Conservation (phyloP, 495 filamentous ascomycete species). For the Penicillium herquei region DNA sequence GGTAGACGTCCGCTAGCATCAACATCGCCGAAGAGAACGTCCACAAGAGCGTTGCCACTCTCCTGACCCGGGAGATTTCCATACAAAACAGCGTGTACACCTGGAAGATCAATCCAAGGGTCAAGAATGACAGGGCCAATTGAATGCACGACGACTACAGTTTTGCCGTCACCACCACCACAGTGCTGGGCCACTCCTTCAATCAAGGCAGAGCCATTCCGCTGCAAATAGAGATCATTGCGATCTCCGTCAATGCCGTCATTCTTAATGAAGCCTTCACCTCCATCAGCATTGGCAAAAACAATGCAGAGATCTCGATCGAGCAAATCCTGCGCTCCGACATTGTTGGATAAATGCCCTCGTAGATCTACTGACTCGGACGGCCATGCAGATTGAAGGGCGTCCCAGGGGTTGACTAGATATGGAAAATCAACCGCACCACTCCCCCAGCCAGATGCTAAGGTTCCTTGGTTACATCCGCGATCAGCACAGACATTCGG, state of each 20-base stretch:
- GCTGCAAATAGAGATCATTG: constrained; percentile 75
- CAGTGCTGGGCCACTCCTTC: constrained; percentile 69
- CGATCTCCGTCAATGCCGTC: constrained; percentile 74
- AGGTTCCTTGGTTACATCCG: constrained; percentile 77
- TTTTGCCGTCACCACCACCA: constrained; percentile 61
- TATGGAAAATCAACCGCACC: constrained; percentile 88
- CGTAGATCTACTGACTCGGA: constrained; percentile 57
- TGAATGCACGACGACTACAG: constrained; percentile 85
- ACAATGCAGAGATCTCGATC: constrained; percentile 66
- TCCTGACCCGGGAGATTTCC: constrained; percentile 91
- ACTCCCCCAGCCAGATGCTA: constrained; percentile 87
- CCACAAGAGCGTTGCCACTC: constrained; percentile 78
- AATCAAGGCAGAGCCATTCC: constrained; percentile 73
- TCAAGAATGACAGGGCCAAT: constrained; percentile 87
- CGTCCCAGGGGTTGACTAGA: constrained; percentile 67
- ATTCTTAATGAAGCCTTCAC: constrained; percentile 63
- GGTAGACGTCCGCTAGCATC: constrained; percentile 87
- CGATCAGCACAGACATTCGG: constrained; percentile 77
- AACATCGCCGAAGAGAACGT: constrained; percentile 80
- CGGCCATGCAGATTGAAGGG: constrained; percentile 61
- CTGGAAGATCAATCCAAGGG: constrained; percentile 75
- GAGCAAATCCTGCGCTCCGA: constrained; percentile 34
- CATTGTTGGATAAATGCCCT: constrained; percentile 59
- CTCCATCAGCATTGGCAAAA: constrained; percentile 60
- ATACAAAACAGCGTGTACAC: constrained; percentile 77